A percentile compares a stretch with the other conserved stretches of the same genome.
Evolutionary conservation across 768 basidiomycete species (phyloP).

Genomic region (Lentinula guzmanii): DNA sequence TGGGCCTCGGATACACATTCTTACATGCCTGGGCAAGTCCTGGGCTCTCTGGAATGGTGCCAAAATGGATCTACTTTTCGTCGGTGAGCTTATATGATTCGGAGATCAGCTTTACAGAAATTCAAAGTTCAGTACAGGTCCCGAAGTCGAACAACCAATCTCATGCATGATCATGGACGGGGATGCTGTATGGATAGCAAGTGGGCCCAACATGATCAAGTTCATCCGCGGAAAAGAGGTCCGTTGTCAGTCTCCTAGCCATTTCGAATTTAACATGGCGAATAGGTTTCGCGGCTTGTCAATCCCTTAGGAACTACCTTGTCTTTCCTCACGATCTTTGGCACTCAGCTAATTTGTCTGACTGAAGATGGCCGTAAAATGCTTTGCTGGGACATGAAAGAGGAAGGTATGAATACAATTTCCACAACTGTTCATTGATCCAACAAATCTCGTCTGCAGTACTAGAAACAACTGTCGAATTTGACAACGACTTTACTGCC

Average conservation of each 20-base stretch:
- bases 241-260: background rate
- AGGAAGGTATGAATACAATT: conserved; percentile 41
- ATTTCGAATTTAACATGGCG: conserved; percentile 6
- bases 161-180: conserved; percentile 76
- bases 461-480: conserved; percentile 63
- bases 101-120: background rate
- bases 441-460: conserved; percentile 27
- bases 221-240: conserved; percentile 90
- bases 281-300: conserved; percentile 48
- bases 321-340: conserved; percentile 71
- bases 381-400: conserved; percentile 68
- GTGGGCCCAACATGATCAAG: conserved; percentile 64
- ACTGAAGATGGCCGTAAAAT: conserved; percentile 74
- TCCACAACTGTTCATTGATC: background rate
- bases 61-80: conserved; percentile 88
- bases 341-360: conserved; percentile 72
- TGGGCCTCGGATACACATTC: conserved; percentile 74
- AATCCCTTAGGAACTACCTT: conserved; percentile 63
- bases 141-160: conserved; percentile 73
- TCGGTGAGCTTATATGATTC: conserved; percentile 56
- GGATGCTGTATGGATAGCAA: conserved; percentile 79
- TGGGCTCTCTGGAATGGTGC: conserved; percentile 98
- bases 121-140: conserved; percentile 44
- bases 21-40: conserved; percentile 82
- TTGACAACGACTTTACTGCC: conserved; percentile 84